Base-by-base conservation (phyloP, 169 alveolate species). In the Toxoplasma gondii region DNA sequence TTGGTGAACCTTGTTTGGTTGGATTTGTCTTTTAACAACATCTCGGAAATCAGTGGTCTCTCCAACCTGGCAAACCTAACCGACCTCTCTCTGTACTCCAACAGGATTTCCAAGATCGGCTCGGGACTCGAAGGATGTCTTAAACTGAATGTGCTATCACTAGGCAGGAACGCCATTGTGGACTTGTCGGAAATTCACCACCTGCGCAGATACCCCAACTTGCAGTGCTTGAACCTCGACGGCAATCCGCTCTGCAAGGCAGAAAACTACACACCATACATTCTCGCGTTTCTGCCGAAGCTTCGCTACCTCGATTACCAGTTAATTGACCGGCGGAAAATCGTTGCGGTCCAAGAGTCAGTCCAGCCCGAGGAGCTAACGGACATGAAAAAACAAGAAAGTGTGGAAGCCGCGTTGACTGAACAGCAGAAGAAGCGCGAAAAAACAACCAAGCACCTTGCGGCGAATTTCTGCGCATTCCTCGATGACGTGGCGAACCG, bases 1-100 rank as follows among this genome's bases (percentile, higher is more conserved):
- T 94, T 97, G 44, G 97, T 95, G 44, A 96, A 96, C 93, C 94
- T 97, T 69, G 94, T 95, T 93, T 97, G 98, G 98, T 96, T 97
- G n/a, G 96, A 96, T 92, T 93, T 95, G 78, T 82, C 95, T n/a
- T 96, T 97, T 91, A 97, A 96, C 91, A 92, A 95, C 45, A 96
- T 96, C 36, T 96, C 95, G 58, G 97, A 92, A 70, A 96, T 97
- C 22, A 97, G 96, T 86, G 98, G 98, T 0, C 94, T 97, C 0
- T 97, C 96, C 44, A 96, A 91, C n/a, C 82, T 97, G 83, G 90
- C 67, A 16, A 96, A 97, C 74, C 91, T 97, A 45, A 94, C 96
- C 24, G 98, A 97, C 92, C 83, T 97, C 39, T 94, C 97, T 4
- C 94, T 97, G 38, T 97, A 92, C 94, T 81, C 94, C 53, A 97